Evolutionary conservation across 2,329 filamentous ascomycete genomes (phyloP), one percentile per base, ranked within the genome.

Genomic region (Fusarium sp.): DNA sequence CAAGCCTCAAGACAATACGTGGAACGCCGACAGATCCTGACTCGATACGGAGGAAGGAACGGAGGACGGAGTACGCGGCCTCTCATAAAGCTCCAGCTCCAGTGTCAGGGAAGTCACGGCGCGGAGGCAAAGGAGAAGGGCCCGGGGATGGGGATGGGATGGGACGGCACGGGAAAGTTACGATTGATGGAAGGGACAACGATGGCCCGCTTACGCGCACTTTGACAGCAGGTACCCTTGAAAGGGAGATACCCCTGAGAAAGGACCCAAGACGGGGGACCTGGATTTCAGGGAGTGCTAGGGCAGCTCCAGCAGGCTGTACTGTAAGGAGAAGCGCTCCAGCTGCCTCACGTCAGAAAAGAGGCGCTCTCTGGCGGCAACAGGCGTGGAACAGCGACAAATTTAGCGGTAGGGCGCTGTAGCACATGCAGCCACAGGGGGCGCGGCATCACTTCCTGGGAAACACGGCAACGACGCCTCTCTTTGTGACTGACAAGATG

Each of bases 1-100:
- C 29, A 62, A 70, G 57, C 57, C 57, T 71, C 68, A 59, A 72
- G 42, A 69, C 18, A 50, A 73, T 73, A 74, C 71, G 69, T 74
- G 71, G 72, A 74, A 73, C 72, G 58, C 66, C 65, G 71, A 74
- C 61, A 74, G 66, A 58, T 68, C 35, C 71, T 66, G 31, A 71
- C 68, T 72, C 60, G 61, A 68, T 47, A 54, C 60, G 58, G 66
- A 65, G 69, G 68, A 74, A 74, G 68, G 68, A 50, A 74, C 63
- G 68, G 45, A 67, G 63, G 52, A 68, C 69, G 63, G 50, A 71
- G 63, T 67, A 68, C 69, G 69, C 69, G 69, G 58, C 50, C 54
- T 35, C 62, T 25, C 35, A 65, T 45, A 33, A 71, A 59, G 63
- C 61, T 52, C 42, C 58, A 50, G 45, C 25, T 29, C 40, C 40